Evolutionary conservation across 768 basidiomycete species (phyloP).

Genomic region (Cystofilobasidium ferigula): DNA sequence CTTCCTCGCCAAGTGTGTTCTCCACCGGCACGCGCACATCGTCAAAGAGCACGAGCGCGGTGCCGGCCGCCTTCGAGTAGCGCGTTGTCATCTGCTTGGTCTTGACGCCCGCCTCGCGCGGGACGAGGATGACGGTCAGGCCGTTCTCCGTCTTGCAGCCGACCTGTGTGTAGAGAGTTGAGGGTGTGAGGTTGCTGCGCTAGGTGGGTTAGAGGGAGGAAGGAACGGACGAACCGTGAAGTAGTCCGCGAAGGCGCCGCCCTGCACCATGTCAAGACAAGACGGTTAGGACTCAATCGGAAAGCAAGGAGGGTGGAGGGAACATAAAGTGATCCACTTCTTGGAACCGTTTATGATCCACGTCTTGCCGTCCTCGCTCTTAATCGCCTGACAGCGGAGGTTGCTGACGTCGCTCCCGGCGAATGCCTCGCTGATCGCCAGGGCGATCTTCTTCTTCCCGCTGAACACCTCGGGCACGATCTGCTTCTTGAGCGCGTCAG

Average conservation of each 20-base stretch:
- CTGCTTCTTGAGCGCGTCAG: slow-evolving; percentile 53
- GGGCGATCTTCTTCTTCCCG: slow-evolving; percentile 55
- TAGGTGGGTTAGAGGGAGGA: too few species aligned
- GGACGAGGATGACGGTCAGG: slow-evolving; percentile 75
- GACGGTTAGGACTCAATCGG: too few species aligned
- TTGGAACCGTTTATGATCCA: slow-evolving; percentile 53
- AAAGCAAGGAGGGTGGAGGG: too few species aligned
- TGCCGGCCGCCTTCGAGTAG: slow-evolving; percentile 82
- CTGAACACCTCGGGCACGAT: slow-evolving; percentile 60
- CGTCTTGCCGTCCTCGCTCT: slow-evolving; percentile 60
- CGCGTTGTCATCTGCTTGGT: slow-evolving; percentile 78
- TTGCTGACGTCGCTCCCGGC: slow-evolving; percentile 66
- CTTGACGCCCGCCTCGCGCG: slow-evolving; percentile 67
- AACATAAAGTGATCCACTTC: slow-evolving; percentile 51
- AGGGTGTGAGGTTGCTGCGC: neutral
- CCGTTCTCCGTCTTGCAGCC: slow-evolving; percentile 44
- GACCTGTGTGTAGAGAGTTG: slow-evolving; percentile 31
- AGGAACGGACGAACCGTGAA: slow-evolving; percentile 50
- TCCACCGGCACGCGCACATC: slow-evolving; percentile 69
- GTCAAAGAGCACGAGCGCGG: slow-evolving; percentile 44
- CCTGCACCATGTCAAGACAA: too few species aligned
- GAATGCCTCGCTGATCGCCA: slow-evolving; percentile 81
- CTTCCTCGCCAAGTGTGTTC: slow-evolving; percentile 72
- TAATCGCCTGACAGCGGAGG: slow-evolving; percentile 59
- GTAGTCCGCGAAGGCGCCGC: slow-evolving; percentile 55